phyloP scores from a whole-genome alignment of 768 basidiomycete genomes.

The Lactarius sanguifluus region DNA sequence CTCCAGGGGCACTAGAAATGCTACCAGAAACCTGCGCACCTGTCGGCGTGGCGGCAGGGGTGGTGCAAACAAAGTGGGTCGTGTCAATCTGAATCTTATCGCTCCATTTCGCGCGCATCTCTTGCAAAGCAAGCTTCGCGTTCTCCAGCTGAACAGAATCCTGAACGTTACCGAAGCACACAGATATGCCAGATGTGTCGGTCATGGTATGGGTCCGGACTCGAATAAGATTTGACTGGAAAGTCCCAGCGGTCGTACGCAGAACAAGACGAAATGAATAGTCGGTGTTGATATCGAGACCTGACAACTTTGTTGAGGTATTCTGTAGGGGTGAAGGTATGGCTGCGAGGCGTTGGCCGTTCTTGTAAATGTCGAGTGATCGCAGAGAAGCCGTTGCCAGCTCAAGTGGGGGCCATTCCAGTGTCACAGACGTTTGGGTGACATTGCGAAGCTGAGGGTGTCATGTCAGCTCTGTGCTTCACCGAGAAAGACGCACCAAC shows the following conservation, averaged over 20 bases:
- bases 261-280: slow-evolving; percentile 95
- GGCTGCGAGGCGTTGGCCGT: slow-evolving; percentile 80
- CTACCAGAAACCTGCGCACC: slow-evolving; percentile 58
- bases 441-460: slow-evolving; percentile 73
- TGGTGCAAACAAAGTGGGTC: slow-evolving; percentile 96
- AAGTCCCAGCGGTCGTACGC: slow-evolving; percentile 90
- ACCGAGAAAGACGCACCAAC: slow-evolving; percentile 42
- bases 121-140: slow-evolving; percentile 72
- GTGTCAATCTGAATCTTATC: slow-evolving; percentile 97
- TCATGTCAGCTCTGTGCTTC: slow-evolving; percentile 3
- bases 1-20: slow-evolving; percentile 60
- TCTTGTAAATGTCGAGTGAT: slow-evolving; percentile 90
- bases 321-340: slow-evolving; percentile 82
- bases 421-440: slow-evolving; percentile 94
- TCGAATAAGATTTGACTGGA: slow-evolving; percentile 77
- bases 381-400: slow-evolving; percentile 86
- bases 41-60: slow-evolving; percentile 66
- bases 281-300: slow-evolving; percentile 76
- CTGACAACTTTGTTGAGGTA: slow-evolving; percentile 85
- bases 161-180: slow-evolving; percentile 91
- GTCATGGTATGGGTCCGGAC: slow-evolving; percentile 92
- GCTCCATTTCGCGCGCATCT: slow-evolving; percentile 89
- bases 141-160: slow-evolving; percentile 76
- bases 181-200: slow-evolving; percentile 91
- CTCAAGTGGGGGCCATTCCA: slow-evolving; percentile 89